phyloP scores from a whole-genome alignment of 257 asterid genomes.

The Scutellaria barbata region DNA sequence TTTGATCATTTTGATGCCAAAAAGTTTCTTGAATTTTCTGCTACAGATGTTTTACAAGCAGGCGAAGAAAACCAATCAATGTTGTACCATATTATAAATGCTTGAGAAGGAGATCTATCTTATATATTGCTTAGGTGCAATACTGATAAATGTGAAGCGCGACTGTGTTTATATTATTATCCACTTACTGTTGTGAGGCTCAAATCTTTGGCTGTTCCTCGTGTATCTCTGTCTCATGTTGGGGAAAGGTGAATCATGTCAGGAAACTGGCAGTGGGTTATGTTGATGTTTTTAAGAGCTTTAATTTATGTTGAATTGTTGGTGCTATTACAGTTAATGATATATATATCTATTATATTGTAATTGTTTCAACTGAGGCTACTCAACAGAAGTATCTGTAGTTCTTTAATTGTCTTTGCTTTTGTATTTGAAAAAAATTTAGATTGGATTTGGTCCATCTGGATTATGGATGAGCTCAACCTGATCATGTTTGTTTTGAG shows the following conservation, averaged over 20 bases:
- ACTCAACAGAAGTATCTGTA: too few relatives aligned
- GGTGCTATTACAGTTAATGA: background rate
- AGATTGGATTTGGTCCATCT: too few relatives aligned
- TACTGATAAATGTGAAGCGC: slow-evolving; percentile 28
- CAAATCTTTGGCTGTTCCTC: slow-evolving; percentile 30
- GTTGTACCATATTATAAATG: slow-evolving; percentile 77
- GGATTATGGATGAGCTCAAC: too few relatives aligned
- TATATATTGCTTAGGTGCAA: slow-evolving; percentile 30
- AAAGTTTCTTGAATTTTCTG: slow-evolving; percentile 24
- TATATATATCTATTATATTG: background rate
- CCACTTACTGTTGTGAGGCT: slow-evolving; percentile 29
- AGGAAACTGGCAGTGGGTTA: slow-evolving; percentile 13
- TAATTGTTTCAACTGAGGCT: background rate
- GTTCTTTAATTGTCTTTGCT: background rate
- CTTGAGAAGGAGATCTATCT: slow-evolving; percentile 22
- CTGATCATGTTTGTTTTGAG: too few relatives aligned
- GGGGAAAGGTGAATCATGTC: slow-evolving; percentile 17
- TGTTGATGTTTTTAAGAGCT: slow-evolving; percentile 17
- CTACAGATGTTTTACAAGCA: slow-evolving; percentile 90
- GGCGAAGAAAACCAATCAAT: slow-evolving; percentile 89
- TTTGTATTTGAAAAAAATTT: too few relatives aligned
- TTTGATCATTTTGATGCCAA: slow-evolving; percentile 4
- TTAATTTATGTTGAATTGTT: background rate
- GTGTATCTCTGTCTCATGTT: slow-evolving; percentile 20
- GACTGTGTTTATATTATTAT: slow-evolving; percentile 41